phyloP scores from a whole-genome alignment of 1,284 basidiomycete species.

The Melampsora americana region DNA sequence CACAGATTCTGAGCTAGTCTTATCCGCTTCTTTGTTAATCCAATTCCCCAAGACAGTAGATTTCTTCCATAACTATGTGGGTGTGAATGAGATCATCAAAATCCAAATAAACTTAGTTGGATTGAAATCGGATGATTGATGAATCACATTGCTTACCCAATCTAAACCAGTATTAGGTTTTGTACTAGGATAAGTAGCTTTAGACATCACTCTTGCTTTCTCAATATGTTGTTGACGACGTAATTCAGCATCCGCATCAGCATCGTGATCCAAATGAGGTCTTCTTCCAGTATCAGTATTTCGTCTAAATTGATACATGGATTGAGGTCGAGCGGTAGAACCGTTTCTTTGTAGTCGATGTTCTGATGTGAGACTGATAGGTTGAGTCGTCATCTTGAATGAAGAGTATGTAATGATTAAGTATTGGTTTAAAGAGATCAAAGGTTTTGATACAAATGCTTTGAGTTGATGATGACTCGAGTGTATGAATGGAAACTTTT shows the following conservation, averaged over 20 bases:
- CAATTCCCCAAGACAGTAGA: conserved; percentile 19
- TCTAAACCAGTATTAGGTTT: conserved; percentile 20
- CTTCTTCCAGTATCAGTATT: no score
- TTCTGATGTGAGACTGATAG: no score
- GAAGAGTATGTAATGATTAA: no score
- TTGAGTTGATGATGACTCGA: no score
- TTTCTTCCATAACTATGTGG: conserved; percentile 22
- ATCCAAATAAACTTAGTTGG: neutral
- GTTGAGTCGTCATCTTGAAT: no score
- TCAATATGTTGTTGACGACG: conserved; percentile 7
- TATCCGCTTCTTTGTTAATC: conserved; percentile 31
- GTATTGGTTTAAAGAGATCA: no score
- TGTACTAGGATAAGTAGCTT: neutral
- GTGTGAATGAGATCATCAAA: neutral
- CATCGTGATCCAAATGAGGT: neutral
- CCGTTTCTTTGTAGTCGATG: no score
- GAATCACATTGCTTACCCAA: conserved; percentile 27
- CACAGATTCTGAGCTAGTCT: conserved; percentile 6
- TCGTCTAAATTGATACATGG: conserved; percentile 14
- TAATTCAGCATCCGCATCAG: conserved; percentile 19
- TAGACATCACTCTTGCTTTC: conserved; percentile 6
- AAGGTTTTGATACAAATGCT: no score
- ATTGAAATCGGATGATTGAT: neutral
- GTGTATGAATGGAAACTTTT: no score
- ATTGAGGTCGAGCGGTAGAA: conserved; percentile 1